Base-by-base conservation (phyloP, 441 rosid species). In the Omphalea diandra region DNA sequence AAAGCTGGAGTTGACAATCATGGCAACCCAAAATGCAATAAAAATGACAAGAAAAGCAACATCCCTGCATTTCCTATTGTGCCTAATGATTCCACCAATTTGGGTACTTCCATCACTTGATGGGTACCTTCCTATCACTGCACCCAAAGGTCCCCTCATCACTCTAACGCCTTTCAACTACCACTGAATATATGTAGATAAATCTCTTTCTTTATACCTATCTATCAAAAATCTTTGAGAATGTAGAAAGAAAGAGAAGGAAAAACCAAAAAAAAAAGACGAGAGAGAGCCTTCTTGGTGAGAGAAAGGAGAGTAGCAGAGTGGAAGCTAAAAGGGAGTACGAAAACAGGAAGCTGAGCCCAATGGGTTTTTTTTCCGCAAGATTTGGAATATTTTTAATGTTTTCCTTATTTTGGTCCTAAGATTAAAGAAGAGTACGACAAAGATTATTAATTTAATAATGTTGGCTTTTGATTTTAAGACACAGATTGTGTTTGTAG, bases 81-180 rank as follows among this genome's bases (percentile, higher is more conserved):
- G n/a, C n/a, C n/a, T n/a, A n/a, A n/a, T n/a, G n/a, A n/a, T n/a
- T n/a, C n/a, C n/a, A n/a, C n/a, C n/a, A n/a, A n/a, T n/a, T n/a
- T n/a, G n/a, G n/a, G n/a, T n/a, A n/a, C n/a, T n/a, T n/a, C n/a
- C n/a, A n/a, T n/a, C n/a, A n/a, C n/a, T n/a, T n/a, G n/a, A 88
- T 29, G 94, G 88, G 75, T 90, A 86, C 79, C 97, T 90, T 74
- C 97, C 97, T 56, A 88, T 85, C 67, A 88, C 97, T 43, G 96
- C 88, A 58, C 97, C 98, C 63, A 94, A 75, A 76, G 97, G 92
- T 57, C 98, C 97, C 70, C 93, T 87, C 97, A 91, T 86, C n/a
- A n/a, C 79, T 73, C 73, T 66, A 22, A 17, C 22, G 32, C 32
- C 15, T 40, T n/a, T n/a, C 15, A 63, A 4, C 26, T 35, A 10